Conservation (phyloP, 805 yeast genomes). For the Lipomyces sp. region DNA sequence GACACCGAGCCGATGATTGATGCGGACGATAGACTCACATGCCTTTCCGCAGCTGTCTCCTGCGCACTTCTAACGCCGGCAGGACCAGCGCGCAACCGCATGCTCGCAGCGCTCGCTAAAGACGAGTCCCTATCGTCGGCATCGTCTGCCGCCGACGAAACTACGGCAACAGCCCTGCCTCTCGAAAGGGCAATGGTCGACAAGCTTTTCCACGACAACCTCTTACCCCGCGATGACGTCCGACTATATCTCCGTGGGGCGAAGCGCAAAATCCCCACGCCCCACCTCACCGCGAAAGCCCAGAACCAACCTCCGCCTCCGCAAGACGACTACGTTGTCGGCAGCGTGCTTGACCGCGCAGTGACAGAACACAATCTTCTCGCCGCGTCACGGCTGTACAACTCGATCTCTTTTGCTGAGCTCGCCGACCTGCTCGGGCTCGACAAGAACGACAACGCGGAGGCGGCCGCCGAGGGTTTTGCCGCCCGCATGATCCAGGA, state of each 20-base stretch:
- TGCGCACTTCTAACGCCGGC: constrained; percentile 38
- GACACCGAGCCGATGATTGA: constrained; percentile 21
- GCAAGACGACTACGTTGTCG: constrained; percentile 8
- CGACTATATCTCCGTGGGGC: constrained; percentile 22
- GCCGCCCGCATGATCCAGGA: constrained; percentile 37
- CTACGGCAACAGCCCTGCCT: constrained; percentile 9
- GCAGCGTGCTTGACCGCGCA: constrained; percentile 35
- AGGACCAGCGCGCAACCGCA: constrained; percentile 35
- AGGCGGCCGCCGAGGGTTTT: constrained; percentile 32
- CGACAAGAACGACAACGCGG: too few species aligned
- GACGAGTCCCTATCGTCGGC: constrained; percentile 31
- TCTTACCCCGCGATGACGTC: constrained; percentile 33
- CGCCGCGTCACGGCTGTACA: constrained; percentile 36
- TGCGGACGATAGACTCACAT: constrained; percentile 30
- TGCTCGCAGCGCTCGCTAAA: constrained; percentile 31
- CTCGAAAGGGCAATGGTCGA: constrained; percentile 29
- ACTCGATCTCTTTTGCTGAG: constrained; percentile 32
- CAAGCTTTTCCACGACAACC: constrained; percentile 32
- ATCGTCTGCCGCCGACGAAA: constrained; percentile 2
- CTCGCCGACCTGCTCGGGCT: constrained; percentile 33
- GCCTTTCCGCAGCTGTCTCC: constrained; percentile 34
- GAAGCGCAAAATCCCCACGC: constrained; percentile 6
- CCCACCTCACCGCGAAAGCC: constrained; percentile 9
- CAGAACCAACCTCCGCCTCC: neutral
- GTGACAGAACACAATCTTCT: constrained; percentile 38